These are phyloP conservation scores for Xylaria sp. DNA, from an alignment of 2,329 filamentous ascomycete species.

Conservation along the genomic window DNA sequence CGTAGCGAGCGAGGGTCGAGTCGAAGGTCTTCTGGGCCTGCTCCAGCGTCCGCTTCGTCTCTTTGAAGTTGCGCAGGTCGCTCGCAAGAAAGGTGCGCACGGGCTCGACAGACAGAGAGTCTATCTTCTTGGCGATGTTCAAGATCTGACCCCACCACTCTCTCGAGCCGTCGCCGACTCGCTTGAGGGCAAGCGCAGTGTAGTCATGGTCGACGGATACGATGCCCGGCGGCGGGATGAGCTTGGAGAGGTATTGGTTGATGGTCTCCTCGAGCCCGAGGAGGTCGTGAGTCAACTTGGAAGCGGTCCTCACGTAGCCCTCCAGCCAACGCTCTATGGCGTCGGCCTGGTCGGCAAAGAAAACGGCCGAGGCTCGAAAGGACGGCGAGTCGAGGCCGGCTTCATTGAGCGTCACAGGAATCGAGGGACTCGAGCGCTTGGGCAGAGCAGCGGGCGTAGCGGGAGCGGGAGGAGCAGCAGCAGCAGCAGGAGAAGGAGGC, in stretches of 20 bases:
- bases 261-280: conserved; percentile 82
- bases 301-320: conserved; percentile 64
- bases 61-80: conserved; percentile 88
- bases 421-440: conserved; percentile 54
- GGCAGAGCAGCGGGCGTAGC: conserved; percentile 35
- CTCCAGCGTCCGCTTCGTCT: conserved; percentile 80
- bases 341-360: conserved; percentile 93
- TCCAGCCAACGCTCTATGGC: conserved; percentile 92
- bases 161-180: conserved; percentile 84
- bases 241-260: conserved; percentile 78
- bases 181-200: conserved; percentile 84
- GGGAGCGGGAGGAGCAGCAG: conserved; percentile 26
- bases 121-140: conserved; percentile 79
- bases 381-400: conserved; percentile 96
- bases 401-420: conserved; percentile 90
- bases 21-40: conserved; percentile 87
- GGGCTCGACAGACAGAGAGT: conserved; percentile 81
- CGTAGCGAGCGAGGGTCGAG: conserved; percentile 81
- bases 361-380: conserved; percentile 85
- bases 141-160: conserved; percentile 88
- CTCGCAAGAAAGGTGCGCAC: conserved; percentile 80
- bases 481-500: conserved; percentile 26
- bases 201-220: conserved; percentile 96
- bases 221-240: conserved; percentile 77
- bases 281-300: conserved; percentile 70